Base-by-base conservation (phyloP, 2,329 filamentous ascomycete species). In the Penicillium sp. region DNA sequence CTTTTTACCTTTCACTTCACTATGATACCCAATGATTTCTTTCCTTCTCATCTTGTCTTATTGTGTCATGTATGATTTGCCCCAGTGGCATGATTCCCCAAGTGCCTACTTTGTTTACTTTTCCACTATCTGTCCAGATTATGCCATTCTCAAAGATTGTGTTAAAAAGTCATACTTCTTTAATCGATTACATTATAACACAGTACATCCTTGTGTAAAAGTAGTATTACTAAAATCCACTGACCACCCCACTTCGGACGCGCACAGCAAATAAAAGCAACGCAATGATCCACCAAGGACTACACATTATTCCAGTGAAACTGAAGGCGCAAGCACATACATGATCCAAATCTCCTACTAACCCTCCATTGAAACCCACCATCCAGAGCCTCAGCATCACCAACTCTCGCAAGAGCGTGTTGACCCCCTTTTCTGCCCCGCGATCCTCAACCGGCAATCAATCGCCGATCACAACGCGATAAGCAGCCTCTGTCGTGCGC, bases 1-100 rank as follows among this genome's bases (percentile, higher is more conserved):
- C 54, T 21, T 46, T 49, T 52, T 22, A 31, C 21, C 53, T 45
- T 22, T 55, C 9, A 39, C 35, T 39, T 52, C 46, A 50, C 54
- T 50, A 58, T 66, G 64, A 66, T 66, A 65, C 64, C 63, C 64
- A 62, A 47, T 58, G 50, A 55, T 46, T 48, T 55, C 47, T 49
- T 48, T 57, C 11, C 53, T 9, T 22, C 11, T 33, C n/a, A 39
- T 10, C 27, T 31, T 55, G 24, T 22, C 9, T 45, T 44, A 44
- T 35, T 26, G 27, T 29, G 53, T 26, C 33, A 21, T 39, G 19
- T 48, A 37, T 48, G 52, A 44, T 53, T 56, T 29, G 48, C 55
- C 50, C 44, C 52, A 46, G 49, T 31, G 24, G 37, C 16, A 21
- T 55, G 45, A 41, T 39, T 19, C 35, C 39, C 39, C 39, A 22